Base-by-base conservation (phyloP, 768 basidiomycete species). In the Hygrophorus pudorinus region DNA sequence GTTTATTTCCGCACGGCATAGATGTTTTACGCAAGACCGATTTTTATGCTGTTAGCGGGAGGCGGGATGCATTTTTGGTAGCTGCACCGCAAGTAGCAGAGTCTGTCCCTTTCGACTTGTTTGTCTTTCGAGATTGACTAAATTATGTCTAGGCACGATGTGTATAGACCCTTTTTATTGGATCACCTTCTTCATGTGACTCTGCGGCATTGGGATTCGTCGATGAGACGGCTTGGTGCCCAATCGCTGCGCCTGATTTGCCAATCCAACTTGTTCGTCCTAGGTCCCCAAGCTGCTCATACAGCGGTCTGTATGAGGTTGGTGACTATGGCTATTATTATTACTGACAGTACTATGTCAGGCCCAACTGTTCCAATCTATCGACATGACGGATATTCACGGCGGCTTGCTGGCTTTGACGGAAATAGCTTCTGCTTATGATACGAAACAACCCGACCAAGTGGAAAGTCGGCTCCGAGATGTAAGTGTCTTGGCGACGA, bases 1-100 rank as follows among this genome's bases (percentile, higher is more conserved):
- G 76, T 48, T 64, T 93, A 42, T 93, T 97, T 59, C 81, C 88
- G 36, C 84, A 94, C 64, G 96, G 96, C 1, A 96, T 99, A 50
- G 89, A 91, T 56, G 85, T 97, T 18, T 67, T 99, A 36, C 74
- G 81, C 33, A 86, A 88, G 59, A 88, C 87, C 0, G 96, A 99
- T 65, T 98, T 97, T 62, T 97, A 90, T 65, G 83, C 90, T 32
- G 85, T 98, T 47, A 87, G 91, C 53, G 70, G 89, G 18, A 68
- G 89, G 42, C 73, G 83, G 51, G 85, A 88, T 51, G 81, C 94
- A 0, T 96, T 91, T 58, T 63, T 88, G n/a, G 61, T 71, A 12
- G 87, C 89, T 32, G 90, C 91, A 44, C 82, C 85, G 36, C 79
- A 85, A 55, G 87, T 96, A 35, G 87, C 92, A 24, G 72, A 76